Conservation (phyloP, 805 yeast genomes). For the Ogataea sp. region DNA sequence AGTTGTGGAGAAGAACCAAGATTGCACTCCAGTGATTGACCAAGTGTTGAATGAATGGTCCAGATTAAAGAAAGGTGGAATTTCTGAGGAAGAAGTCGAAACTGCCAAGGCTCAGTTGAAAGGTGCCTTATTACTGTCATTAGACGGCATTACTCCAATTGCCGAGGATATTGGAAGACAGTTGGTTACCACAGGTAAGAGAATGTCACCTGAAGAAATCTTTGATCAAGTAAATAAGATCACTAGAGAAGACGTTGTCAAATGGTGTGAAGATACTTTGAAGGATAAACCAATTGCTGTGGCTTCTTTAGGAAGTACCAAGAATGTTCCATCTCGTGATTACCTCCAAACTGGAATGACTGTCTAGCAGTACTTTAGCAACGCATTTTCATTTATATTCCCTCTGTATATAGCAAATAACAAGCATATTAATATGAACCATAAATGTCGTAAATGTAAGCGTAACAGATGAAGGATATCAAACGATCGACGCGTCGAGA, state of each 20-base stretch:
- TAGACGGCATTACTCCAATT: slow-evolving; percentile 92
- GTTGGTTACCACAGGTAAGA: slow-evolving; percentile 84
- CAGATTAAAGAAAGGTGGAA: slow-evolving; percentile 68
- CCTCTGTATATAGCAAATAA: no score
- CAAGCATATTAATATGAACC: no score
- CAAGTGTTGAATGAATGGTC: slow-evolving; percentile 85
- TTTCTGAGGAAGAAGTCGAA: slow-evolving; percentile 79
- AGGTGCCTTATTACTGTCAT: slow-evolving; percentile 80
- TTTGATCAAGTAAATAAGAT: slow-evolving; percentile 71
- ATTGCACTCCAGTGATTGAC: slow-evolving; percentile 60
- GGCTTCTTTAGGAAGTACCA: slow-evolving; percentile 84
- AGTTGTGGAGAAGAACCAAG: slow-evolving; percentile 67
- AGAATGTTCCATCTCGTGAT: slow-evolving; percentile 58
- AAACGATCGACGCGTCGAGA: no score
- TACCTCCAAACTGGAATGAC: slow-evolving; percentile 37
- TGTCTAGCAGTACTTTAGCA: background rate
- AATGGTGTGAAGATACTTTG: slow-evolving; percentile 82
- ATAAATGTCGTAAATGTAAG: no score
- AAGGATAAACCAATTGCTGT: slow-evolving; percentile 75
- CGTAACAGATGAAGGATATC: no score
- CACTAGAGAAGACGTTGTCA: slow-evolving; percentile 67
- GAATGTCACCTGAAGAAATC: slow-evolving; percentile 67
- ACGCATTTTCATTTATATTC: background rate
- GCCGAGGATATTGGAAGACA: slow-evolving; percentile 99
- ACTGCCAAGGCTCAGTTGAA: slow-evolving; percentile 92